A percentile compares a stretch with the other conserved stretches of the same genome.
Conservation (phyloP, 805 yeast genomes). For the Hanseniaspora hatyaiensis region DNA sequence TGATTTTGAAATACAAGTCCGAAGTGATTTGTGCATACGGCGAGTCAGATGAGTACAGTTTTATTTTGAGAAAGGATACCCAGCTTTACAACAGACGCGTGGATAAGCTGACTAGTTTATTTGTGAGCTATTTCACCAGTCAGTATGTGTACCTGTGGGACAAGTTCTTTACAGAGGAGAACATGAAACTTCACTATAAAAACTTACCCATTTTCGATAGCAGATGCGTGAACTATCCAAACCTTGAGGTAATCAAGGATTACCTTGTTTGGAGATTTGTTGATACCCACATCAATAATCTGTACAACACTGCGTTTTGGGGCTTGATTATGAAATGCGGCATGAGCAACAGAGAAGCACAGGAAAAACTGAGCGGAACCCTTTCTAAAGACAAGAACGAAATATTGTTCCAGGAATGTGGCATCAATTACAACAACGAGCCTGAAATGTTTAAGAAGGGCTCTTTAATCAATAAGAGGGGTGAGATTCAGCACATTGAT, state of each 20-base stretch:
- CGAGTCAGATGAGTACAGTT: slow-evolving; percentile 89
- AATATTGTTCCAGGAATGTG: slow-evolving; percentile 62
- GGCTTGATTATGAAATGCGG: slow-evolving; percentile 59
- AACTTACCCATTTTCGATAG: slow-evolving; percentile 84
- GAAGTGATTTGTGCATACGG: slow-evolving; percentile 81
- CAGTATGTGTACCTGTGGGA: slow-evolving; percentile 63
- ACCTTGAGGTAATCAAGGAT: slow-evolving; percentile 48
- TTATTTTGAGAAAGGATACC: slow-evolving; percentile 55
- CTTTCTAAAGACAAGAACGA: slow-evolving; percentile 79
- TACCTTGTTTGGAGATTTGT: slow-evolving; percentile 92
- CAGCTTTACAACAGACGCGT: slow-evolving; percentile 71
- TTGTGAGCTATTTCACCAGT: slow-evolving; percentile 72
- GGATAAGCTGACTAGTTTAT: slow-evolving; percentile 62
- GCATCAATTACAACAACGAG: slow-evolving; percentile 82
- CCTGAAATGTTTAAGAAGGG: slow-evolving; percentile 85
- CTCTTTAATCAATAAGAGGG: slow-evolving; percentile 40
- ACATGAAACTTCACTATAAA: slow-evolving; percentile 35
- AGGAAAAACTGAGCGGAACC: slow-evolving; percentile 63
- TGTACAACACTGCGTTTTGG: slow-evolving; percentile 93
- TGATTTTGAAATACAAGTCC: slow-evolving; percentile 48
- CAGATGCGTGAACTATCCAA: slow-evolving; percentile 78
- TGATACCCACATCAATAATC: slow-evolving; percentile 89
- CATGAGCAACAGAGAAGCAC: slow-evolving; percentile 68
- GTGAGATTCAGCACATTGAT: slow-evolving; percentile 36
- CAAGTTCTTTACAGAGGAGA: slow-evolving; percentile 37